phyloP scores from a whole-genome alignment of 2,329 filamentous ascomycete genomes.

The Diaporthe aspalathi region DNA sequence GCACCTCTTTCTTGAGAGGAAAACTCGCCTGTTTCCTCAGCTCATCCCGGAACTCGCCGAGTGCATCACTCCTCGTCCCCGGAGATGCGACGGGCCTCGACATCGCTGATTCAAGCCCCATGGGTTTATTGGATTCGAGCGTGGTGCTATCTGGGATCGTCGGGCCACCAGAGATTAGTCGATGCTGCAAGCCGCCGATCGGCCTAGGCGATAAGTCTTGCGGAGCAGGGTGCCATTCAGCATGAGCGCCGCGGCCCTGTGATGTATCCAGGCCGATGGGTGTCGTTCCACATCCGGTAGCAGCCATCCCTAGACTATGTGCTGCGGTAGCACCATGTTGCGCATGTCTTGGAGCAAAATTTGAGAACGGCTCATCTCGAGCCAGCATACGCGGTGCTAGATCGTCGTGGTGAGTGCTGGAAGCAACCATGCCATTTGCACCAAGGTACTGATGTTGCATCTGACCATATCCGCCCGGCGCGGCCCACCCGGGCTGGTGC shows the following conservation, averaged over 20 bases:
- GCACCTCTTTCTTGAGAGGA: neutral
- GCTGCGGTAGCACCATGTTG: neutral
- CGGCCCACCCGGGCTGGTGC: neutral
- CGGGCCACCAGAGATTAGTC: neutral
- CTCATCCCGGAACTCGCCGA: neutral
- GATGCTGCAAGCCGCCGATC: conserved; percentile 11
- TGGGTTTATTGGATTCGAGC: neutral
- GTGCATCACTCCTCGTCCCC: neutral
- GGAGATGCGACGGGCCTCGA: neutral
- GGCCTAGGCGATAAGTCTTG: neutral
- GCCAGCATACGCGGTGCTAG: conserved; percentile 1
- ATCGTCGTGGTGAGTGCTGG: neutral
- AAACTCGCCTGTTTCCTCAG: conserved; percentile 1
- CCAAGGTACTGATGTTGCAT: neutral
- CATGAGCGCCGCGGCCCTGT: neutral
- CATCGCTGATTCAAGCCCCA: neutral
- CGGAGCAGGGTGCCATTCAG: neutral
- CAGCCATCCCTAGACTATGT: neutral
- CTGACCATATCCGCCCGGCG: neutral
- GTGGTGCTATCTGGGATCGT: neutral
- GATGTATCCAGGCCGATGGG: neutral
- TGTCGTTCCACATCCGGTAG: neutral
- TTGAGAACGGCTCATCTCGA: conserved; percentile 3
- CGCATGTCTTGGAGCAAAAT: neutral
- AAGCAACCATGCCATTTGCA: neutral